Conservation (phyloP, 805 yeast genomes). For the Kockiozyma suomiensis region DNA sequence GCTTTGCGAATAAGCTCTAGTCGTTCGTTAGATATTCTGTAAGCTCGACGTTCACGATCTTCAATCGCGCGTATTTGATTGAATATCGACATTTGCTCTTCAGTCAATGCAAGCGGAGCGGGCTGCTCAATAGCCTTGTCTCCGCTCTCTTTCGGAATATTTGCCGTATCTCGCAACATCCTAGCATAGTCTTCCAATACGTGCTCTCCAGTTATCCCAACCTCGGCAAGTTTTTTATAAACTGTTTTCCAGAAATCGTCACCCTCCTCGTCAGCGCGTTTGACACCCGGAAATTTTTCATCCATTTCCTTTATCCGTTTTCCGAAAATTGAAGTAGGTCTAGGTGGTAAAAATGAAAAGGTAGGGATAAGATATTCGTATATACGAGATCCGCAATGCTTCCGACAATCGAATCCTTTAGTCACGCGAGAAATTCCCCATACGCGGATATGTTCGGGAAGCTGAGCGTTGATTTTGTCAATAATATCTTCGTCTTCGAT, state of each 20-base stretch:
- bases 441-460: conserved; percentile 85
- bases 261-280: conserved; percentile 20
- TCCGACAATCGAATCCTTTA: conserved; percentile 90
- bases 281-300: conserved; percentile 15
- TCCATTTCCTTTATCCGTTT: conserved; percentile 5
- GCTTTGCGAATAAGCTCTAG: conserved; percentile 66
- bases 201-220: conserved; percentile 27
- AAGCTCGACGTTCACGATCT: conserved; percentile 65
- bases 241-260: conserved; percentile 23
- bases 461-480: conserved; percentile 66
- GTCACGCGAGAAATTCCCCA: conserved; percentile 93
- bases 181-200: conserved; percentile 35
- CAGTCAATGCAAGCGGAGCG: conserved; percentile 11
- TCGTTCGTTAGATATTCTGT: conserved; percentile 64
- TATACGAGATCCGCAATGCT: conserved; percentile 92
- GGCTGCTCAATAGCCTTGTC: background rate
- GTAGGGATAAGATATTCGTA: conserved; percentile 94
- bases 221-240: conserved; percentile 5
- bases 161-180: conserved; percentile 3
- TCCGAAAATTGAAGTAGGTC: conserved; percentile 69
- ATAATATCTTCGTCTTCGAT: conserved; percentile 78
- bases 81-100: conserved; percentile 34
- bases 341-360: conserved; percentile 87
- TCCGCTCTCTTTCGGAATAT: conserved; percentile 6
- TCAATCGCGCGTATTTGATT: conserved; percentile 64